These are phyloP conservation scores for Tylopilus sp. DNA, from an alignment of 768 basidiomycete genomes.

Conservation along the genomic window DNA sequence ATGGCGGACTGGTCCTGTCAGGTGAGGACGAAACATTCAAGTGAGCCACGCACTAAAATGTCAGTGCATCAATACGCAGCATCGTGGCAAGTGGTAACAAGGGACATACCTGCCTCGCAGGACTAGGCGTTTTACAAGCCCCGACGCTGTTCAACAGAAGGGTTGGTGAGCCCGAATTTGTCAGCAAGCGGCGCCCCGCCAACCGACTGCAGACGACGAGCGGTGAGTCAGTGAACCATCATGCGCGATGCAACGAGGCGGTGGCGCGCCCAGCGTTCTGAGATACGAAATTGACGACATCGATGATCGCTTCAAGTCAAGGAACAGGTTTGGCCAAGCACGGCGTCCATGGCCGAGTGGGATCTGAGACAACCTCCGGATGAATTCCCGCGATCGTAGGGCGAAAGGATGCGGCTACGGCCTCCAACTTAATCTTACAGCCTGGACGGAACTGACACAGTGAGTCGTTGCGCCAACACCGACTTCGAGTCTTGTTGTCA, in stretches of 20 bases:
- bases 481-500: slow-evolving; percentile 8
- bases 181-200: slow-evolving; percentile 7
- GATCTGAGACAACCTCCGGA: neutral
- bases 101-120: slow-evolving; percentile 9
- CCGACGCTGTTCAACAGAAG: neutral
- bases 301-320: slow-evolving; percentile 1
- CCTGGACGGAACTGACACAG: too few relatives aligned
- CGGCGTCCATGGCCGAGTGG: slow-evolving; percentile 2
- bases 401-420: neutral
- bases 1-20: slow-evolving; percentile 20
- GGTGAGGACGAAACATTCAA: slow-evolving; percentile 26
- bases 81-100: slow-evolving; percentile 7
- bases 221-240: slow-evolving; percentile 6
- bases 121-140: neutral
- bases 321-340: slow-evolving; percentile 10
- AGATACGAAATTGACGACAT: neutral
- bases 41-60: slow-evolving; percentile 8
- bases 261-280: neutral
- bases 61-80: slow-evolving; percentile 22
- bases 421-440: neutral
- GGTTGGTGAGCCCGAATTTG: slow-evolving; percentile 8
- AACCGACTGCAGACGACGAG: neutral
- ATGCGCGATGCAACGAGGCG: slow-evolving; percentile 15
- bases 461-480: neutral
- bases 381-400: neutral